Evolutionary conservation across 148 eudicot genomes (phyloP).

Genomic region (Mesembryanthemum crystallinum): DNA sequence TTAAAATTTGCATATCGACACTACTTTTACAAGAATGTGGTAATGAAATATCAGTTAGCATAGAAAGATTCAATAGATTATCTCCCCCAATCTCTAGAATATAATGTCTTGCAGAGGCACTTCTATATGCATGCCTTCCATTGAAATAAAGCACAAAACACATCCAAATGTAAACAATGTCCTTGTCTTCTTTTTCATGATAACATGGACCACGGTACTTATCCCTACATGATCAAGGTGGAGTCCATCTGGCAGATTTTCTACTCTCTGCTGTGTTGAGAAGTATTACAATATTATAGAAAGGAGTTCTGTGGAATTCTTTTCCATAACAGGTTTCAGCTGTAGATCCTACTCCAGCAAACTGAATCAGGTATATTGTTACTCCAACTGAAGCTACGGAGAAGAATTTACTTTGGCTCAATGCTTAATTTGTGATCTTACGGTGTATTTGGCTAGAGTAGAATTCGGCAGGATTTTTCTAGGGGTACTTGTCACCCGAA

Average conservation of each 20-base stretch:
- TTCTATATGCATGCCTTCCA: background rate
- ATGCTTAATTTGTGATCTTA: no score
- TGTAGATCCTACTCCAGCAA: background rate
- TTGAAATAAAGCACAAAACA: background rate
- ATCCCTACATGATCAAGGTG: background rate
- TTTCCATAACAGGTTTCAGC: background rate
- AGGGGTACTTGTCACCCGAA: no score
- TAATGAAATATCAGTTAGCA: background rate
- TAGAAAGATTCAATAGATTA: background rate
- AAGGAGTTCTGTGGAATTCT: background rate
- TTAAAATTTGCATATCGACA: constrained; percentile 4
- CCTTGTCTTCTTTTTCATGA: background rate
- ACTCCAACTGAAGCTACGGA: no score
- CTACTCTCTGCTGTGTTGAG: background rate
- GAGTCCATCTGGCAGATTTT: background rate
- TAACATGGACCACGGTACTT: background rate
- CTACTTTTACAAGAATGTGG: background rate
- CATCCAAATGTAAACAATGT: background rate
- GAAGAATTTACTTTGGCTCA: background rate
- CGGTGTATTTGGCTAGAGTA: no score
- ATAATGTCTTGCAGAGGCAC: background rate
- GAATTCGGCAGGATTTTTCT: no score
- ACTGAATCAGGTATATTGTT: background rate
- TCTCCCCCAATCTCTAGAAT: no score
- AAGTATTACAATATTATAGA: background rate